These are phyloP conservation scores for Fusarium sterilihyphosum DNA, from an alignment of 2,329 filamentous ascomycete genomes.

Conservation along the genomic window DNA sequence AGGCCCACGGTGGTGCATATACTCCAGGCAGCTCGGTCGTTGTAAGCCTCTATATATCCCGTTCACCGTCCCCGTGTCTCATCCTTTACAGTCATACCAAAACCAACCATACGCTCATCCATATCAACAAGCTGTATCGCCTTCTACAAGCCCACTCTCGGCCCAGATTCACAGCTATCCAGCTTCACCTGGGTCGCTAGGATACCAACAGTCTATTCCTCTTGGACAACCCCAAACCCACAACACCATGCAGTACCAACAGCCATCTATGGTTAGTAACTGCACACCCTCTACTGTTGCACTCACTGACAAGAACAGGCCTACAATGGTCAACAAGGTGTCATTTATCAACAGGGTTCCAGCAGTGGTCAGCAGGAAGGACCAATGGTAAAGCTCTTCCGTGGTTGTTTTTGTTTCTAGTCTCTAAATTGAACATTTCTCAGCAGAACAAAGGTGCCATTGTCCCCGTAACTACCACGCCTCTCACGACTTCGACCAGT, in stretches of 20 bases:
- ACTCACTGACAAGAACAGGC: conserved; percentile 21
- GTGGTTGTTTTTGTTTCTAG: conserved; percentile 42
- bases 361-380: conserved; percentile 38
- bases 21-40: conserved; percentile 40
- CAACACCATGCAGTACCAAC: conserved; percentile 36
- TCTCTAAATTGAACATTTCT: conserved; percentile 38
- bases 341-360: conserved; percentile 33
- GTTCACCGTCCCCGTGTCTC: not conserved
- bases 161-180: conserved; percentile 24
- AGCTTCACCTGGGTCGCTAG: conserved; percentile 7
- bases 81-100: conserved; percentile 33
- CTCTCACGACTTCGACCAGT: conserved; percentile 11
- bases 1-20: conserved; percentile 40
- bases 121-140: conserved; percentile 34
- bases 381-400: conserved; percentile 44
- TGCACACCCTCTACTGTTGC: too few relatives aligned
- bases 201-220: conserved; percentile 20
- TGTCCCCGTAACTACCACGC: conserved; percentile 24
- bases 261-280: conserved; percentile 30
- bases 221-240: conserved; percentile 22
- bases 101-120: conserved; percentile 34
- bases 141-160: conserved; percentile 33
- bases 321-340: conserved; percentile 33
- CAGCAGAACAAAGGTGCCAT: conserved; percentile 36
- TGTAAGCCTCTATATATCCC: conserved; percentile 9